Conservation (phyloP, 805 yeast species). For the Hanseniaspora lindneri region DNA sequence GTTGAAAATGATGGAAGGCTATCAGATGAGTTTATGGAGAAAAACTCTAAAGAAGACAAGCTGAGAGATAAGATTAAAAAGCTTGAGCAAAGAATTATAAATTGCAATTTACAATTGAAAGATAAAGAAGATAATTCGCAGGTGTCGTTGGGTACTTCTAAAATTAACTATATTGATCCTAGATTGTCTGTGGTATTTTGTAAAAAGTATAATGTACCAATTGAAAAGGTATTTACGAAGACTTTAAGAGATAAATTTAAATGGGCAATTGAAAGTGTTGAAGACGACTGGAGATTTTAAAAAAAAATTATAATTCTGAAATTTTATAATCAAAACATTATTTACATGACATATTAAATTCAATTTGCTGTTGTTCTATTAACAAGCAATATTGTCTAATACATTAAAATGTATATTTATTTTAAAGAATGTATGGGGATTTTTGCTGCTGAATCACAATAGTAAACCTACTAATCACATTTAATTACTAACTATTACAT, state of each 20-base stretch:
- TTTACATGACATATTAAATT: background rate
- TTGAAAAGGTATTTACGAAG: conserved; percentile 83
- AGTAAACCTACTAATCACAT: too few relatives aligned
- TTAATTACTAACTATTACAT: too few relatives aligned
- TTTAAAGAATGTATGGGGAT: too few relatives aligned
- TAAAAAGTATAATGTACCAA: conserved; percentile 75
- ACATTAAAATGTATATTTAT: background rate
- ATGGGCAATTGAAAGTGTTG: conserved; percentile 92
- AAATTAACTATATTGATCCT: conserved; percentile 91
- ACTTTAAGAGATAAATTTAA: conserved; percentile 83
- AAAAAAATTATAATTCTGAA: too few relatives aligned
- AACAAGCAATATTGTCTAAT: background rate
- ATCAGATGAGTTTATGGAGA: conserved; percentile 43
- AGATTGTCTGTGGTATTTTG: conserved; percentile 80
- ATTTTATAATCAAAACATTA: too few relatives aligned
- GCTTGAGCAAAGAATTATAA: conserved; percentile 56
- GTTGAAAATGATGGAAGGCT: conserved; percentile 35
- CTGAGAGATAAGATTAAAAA: conserved; percentile 58
- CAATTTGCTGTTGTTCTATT: background rate
- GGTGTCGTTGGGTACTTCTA: conserved; percentile 85
- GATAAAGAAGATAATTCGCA: conserved; percentile 91
- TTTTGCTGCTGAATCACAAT: too few relatives aligned
- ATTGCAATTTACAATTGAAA: conserved; percentile 61
- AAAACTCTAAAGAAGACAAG: conserved; percentile 49
- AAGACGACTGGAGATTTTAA: conserved; percentile 74